These are phyloP conservation scores for Tilletia horrida DNA, from an alignment of 1,284 basidiomycete species.

Conservation along the genomic window DNA sequence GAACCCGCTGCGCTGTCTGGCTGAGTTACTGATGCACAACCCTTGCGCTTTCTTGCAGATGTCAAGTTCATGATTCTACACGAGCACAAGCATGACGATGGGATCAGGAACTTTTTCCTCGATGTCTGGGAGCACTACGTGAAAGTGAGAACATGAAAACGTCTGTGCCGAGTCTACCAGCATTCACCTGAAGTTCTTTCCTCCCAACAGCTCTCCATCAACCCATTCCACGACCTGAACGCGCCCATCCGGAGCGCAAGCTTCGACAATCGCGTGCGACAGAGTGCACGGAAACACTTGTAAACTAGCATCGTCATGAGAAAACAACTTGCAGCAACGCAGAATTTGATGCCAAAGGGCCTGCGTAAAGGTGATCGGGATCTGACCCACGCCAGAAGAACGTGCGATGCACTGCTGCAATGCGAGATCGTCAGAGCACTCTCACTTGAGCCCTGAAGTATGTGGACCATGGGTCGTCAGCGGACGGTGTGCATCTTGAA, in stretches of 20 bases:
- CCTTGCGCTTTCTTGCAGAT: slow-evolving; percentile 25
- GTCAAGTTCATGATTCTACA: slow-evolving; percentile 51
- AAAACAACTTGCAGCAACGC: no score
- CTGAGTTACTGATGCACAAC: background rate
- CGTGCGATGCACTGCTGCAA: no score
- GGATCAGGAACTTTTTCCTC: slow-evolving; percentile 50
- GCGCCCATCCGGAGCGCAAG: slow-evolving; percentile 37
- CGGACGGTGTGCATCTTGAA: no score
- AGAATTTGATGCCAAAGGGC: no score
- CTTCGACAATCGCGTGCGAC: slow-evolving; percentile 42
- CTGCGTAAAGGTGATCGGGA: no score
- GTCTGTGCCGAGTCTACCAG: no score
- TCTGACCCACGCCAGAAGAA: no score
- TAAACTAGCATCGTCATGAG: no score
- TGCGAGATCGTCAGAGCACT: no score
- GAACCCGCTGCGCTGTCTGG: background rate
- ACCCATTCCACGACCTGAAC: slow-evolving; percentile 50
- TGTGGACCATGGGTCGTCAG: no score
- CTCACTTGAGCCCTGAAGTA: no score
- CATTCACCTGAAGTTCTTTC: background rate
- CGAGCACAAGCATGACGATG: slow-evolving; percentile 53
- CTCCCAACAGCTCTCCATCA: slow-evolving; percentile 35
- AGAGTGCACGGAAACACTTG: slow-evolving; percentile 46
- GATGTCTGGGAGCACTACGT: slow-evolving; percentile 52
- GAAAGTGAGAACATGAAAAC: slow-evolving; percentile 32